phyloP scores from a whole-genome alignment of 2,329 filamentous ascomycete genomes.

The Triangularia setosa region DNA sequence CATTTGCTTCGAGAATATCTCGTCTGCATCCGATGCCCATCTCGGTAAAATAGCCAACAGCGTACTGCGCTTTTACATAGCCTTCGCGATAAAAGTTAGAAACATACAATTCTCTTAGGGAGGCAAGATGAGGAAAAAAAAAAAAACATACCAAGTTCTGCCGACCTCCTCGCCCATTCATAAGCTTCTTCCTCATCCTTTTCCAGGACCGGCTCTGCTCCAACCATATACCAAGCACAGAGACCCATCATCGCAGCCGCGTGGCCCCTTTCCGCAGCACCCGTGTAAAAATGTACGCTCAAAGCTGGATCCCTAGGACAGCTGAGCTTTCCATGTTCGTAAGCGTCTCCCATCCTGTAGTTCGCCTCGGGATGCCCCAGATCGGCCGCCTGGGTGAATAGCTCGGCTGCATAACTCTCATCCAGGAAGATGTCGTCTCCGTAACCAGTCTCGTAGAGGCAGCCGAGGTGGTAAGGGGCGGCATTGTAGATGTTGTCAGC shows the following conservation, averaged over 20 bases:
- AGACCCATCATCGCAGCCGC: constrained; percentile 94
- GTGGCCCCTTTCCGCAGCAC: constrained; percentile 79
- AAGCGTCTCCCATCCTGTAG: constrained; percentile 89
- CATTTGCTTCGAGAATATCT: constrained; percentile 93
- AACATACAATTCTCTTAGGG: not conserved
- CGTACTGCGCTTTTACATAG: constrained; percentile 77
- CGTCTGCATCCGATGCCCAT: constrained; percentile 95
- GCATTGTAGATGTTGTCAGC: constrained; percentile 90
- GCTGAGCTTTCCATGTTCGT: constrained; percentile 83
- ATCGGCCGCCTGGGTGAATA: constrained; percentile 92
- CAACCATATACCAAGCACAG: constrained; percentile 98
- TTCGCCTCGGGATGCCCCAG: constrained; percentile 83
- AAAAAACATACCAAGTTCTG: constrained; percentile 68
- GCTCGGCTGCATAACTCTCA: constrained; percentile 81
- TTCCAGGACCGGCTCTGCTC: constrained; percentile 84
- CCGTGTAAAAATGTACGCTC: constrained; percentile 96
- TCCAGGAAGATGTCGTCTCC: constrained; percentile 93
- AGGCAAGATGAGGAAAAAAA: not conserved
- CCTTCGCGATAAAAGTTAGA: constrained; percentile 41
- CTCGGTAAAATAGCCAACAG: constrained; percentile 94
- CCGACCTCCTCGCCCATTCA: constrained; percentile 87
- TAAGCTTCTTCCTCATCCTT: constrained; percentile 96
- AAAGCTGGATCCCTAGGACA: constrained; percentile 89
- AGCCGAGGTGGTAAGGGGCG: constrained; percentile 84
- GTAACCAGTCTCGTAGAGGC: constrained; percentile 87